These are phyloP conservation scores for Euclidium syriacum DNA, from an alignment of 345 rosid genomes.

Conservation along the genomic window DNA sequence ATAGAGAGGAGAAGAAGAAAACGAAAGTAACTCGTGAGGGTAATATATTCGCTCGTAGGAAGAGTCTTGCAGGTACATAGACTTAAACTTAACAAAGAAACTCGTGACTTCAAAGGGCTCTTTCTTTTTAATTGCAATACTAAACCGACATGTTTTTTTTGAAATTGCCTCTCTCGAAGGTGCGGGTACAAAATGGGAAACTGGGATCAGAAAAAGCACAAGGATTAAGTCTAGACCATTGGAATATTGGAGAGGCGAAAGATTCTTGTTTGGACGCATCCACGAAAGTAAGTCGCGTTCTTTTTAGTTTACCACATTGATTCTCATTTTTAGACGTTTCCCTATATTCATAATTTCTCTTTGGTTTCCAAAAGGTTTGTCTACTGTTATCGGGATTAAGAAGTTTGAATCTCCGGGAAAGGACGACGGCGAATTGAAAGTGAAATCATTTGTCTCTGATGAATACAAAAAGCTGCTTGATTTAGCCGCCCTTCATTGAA, in stretches of 20 bases:
- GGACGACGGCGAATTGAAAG: slow-evolving; percentile 41
- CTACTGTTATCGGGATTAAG: slow-evolving; percentile 79
- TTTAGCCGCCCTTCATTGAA: slow-evolving; percentile 47
- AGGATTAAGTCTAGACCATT: slow-evolving; percentile 86
- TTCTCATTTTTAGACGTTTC: no score
- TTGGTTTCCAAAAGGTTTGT: slow-evolving; percentile 47
- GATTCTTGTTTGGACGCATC: slow-evolving; percentile 81
- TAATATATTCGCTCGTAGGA: slow-evolving; percentile 41
- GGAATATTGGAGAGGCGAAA: slow-evolving; percentile 95
- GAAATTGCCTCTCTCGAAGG: slow-evolving; percentile 24
- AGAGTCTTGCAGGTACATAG: slow-evolving; percentile 81
- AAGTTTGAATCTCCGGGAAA: slow-evolving; percentile 60
- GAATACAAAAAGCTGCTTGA: slow-evolving; percentile 58
- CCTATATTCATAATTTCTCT: background rate
- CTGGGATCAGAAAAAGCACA: slow-evolving; percentile 76
- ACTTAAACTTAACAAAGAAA: slow-evolving; percentile 18
- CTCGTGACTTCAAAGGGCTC: background rate
- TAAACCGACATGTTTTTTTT: background rate
- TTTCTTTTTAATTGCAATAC: slow-evolving; percentile 5
- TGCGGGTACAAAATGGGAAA: slow-evolving; percentile 56
- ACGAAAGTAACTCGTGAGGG: slow-evolving; percentile 35
- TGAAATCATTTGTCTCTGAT: slow-evolving; percentile 76
- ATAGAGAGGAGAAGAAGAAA: slow-evolving; percentile 27
- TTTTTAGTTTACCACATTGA: background rate
- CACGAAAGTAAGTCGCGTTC: slow-evolving; percentile 62